Conservation (phyloP, 2,329 filamentous ascomycete genomes). For the Tolypocladium amazonense region DNA sequence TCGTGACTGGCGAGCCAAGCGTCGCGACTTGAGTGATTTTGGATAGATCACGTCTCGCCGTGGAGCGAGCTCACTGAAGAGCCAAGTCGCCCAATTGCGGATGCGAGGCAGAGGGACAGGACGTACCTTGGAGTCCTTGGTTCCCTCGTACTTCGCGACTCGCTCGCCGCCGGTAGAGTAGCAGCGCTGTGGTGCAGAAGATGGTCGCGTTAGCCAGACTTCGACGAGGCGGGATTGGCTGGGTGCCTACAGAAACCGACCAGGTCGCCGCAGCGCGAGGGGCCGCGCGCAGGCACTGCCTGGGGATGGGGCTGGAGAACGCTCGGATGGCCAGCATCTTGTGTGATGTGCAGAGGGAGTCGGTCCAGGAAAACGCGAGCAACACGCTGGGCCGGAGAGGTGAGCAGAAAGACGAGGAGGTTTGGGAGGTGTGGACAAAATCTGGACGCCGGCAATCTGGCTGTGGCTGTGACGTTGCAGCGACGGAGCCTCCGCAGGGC, state of each 20-base stretch:
- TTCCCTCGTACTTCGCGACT: slow-evolving; percentile 89
- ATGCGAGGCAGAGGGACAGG: slow-evolving; percentile 6
- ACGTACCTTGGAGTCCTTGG: slow-evolving; percentile 79
- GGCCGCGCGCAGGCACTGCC: slow-evolving; percentile 66
- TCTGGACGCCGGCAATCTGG: slow-evolving; percentile 6
- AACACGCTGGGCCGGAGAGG: slow-evolving; percentile 5
- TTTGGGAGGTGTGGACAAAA: slow-evolving; percentile 10
- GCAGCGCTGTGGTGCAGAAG: slow-evolving; percentile 40
- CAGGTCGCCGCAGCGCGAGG: slow-evolving; percentile 39
- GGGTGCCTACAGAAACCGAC: slow-evolving; percentile 22
- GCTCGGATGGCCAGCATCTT: slow-evolving; percentile 78
- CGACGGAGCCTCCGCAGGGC: neutral
- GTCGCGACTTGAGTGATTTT: slow-evolving; percentile 30
- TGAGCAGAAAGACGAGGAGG: slow-evolving; percentile 4
- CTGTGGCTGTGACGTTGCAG: slow-evolving; percentile 2
- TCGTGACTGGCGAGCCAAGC: neutral
- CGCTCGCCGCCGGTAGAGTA: slow-evolving; percentile 57
- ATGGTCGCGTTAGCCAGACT: slow-evolving; percentile 2
- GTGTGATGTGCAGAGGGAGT: slow-evolving; percentile 18
- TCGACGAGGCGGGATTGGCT: neutral
- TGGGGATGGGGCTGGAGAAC: slow-evolving; percentile 63
- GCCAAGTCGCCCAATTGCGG: neutral
- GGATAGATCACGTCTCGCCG: neutral
- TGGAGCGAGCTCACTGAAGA: neutral
- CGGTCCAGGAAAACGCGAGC: neutral